Conservation (phyloP, 2,329 filamentous ascomycete genomes). For the Penicillium concentricum region DNA sequence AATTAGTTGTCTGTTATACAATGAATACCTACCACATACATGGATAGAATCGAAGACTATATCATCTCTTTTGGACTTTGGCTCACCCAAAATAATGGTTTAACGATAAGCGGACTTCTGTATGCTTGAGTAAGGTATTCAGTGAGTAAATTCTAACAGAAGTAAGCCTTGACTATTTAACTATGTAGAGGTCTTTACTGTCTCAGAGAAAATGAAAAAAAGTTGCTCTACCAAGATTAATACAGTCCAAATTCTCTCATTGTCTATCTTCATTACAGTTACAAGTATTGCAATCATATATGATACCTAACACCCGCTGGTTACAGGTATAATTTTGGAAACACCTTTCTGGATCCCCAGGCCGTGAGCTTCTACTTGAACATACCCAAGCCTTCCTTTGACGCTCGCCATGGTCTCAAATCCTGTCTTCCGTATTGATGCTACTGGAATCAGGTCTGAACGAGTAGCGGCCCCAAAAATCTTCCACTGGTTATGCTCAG, state of each 20-base stretch:
- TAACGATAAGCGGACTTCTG: not conserved
- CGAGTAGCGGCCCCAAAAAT: not conserved
- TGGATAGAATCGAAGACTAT: not conserved
- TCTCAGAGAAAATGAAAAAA: not conserved
- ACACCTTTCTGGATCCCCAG: not conserved
- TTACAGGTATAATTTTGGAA: not conserved
- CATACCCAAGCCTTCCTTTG: not conserved
- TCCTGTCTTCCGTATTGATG: not conserved
- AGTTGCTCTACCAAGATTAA: not conserved
- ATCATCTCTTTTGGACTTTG: not conserved
- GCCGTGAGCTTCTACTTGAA: not conserved
- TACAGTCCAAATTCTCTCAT: not conserved
- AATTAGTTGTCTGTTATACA: not conserved
- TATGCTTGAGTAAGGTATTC: not conserved
- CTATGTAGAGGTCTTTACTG: not conserved
- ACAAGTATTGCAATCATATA: not conserved
- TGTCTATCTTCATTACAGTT: not conserved
- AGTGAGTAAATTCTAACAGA: no score
- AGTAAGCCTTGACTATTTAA: not conserved
- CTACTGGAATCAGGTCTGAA: not conserved
- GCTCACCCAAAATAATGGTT: not conserved
- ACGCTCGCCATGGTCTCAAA: not conserved
- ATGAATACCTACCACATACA: not conserved
- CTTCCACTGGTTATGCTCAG: slow-evolving; percentile 28
- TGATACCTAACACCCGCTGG: not conserved